Evolutionary conservation across 176 grass and related monocot species (phyloP).

Genomic region (Typha latifolia): DNA sequence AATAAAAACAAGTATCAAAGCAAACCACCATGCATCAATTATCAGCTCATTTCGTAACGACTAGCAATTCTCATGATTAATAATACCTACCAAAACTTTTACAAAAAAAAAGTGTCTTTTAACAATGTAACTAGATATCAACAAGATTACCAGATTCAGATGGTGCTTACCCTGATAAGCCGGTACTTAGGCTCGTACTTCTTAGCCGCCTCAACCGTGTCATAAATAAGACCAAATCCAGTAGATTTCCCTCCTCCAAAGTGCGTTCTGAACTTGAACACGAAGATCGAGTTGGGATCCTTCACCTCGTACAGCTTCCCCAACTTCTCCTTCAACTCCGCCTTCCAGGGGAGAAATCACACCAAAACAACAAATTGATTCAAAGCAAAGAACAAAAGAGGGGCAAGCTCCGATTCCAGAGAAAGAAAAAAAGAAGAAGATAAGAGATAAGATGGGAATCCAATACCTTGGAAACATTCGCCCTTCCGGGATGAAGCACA

Average conservation of each 20-base stretch:
- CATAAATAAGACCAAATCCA: conserved; percentile 92
- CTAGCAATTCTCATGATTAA: too few species aligned
- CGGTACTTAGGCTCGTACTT: conserved; percentile 94
- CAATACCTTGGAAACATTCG: conserved; percentile 93
- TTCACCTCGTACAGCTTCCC: conserved; percentile 60
- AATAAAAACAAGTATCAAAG: too few species aligned
- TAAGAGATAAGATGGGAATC: not conserved
- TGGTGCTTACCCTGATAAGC: conserved; percentile 68
- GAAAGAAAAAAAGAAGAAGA: too few species aligned
- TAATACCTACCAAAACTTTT: too few species aligned
- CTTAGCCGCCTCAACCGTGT: conserved; percentile 71
- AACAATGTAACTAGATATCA: too few species aligned
- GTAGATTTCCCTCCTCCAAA: conserved; percentile 94
- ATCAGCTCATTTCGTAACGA: too few species aligned
- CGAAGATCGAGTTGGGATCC: conserved; percentile 85
- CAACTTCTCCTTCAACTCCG: conserved; percentile 72
- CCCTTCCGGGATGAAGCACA: conserved; percentile 85
- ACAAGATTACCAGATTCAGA: too few species aligned
- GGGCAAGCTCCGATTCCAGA: too few species aligned
- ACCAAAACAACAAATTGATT: too few species aligned
- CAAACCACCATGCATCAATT: too few species aligned
- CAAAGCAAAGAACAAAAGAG: too few species aligned
- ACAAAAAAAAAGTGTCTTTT: too few species aligned
- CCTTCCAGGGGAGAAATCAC: conserved; percentile 16
- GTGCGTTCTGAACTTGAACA: conserved; percentile 97